Evolutionary conservation across 2,329 filamentous ascomycete species (phyloP).

Genomic region (Aspergillus sclerotialis): DNA sequence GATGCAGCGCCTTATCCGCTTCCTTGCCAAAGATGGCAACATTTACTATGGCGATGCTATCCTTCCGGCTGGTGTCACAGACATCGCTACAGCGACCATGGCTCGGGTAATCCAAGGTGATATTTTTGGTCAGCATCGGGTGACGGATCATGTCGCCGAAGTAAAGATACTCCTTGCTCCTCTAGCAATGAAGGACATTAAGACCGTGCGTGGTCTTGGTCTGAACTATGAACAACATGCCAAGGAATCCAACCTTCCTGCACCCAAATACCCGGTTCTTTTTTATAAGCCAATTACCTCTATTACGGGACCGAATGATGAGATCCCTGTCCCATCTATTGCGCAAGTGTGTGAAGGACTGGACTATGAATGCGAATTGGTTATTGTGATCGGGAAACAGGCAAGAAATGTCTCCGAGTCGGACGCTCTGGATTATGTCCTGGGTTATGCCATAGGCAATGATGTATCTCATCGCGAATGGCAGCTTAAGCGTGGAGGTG

Average conservation of each 20-base stretch:
- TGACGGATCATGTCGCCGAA: slow-evolving; percentile 55
- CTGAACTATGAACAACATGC: slow-evolving; percentile 69
- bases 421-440: slow-evolving; percentile 62
- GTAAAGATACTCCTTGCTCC: slow-evolving; percentile 54
- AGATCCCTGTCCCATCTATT: slow-evolving; percentile 58
- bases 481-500: slow-evolving; percentile 61
- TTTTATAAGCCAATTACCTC: slow-evolving; percentile 68
- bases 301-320: slow-evolving; percentile 56
- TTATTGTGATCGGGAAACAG: slow-evolving; percentile 63
- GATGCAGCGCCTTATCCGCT: slow-evolving; percentile 61
- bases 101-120: slow-evolving; percentile 59
- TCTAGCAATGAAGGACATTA: slow-evolving; percentile 55
- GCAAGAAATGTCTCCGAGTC: slow-evolving; percentile 59
- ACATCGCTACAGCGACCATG: slow-evolving; percentile 54
- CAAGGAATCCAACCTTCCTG: slow-evolving; percentile 60
- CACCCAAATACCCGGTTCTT: slow-evolving; percentile 64
- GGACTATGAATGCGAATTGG: slow-evolving; percentile 76
- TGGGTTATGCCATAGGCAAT: slow-evolving; percentile 70
- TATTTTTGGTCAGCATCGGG: slow-evolving; percentile 58
- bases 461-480: slow-evolving; percentile 76
- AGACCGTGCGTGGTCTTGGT: slow-evolving; percentile 62
- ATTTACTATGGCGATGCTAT: slow-evolving; percentile 70
- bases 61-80: slow-evolving; percentile 52
- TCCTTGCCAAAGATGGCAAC: slow-evolving; percentile 62
- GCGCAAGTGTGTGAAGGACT: slow-evolving; percentile 61